A percentile compares a stretch with the other conserved stretches of the same genome.
These are phyloP conservation scores for Picochlorum sp. DNA, from an alignment of 139 green algal genomes.

Conservation along the genomic window DNA sequence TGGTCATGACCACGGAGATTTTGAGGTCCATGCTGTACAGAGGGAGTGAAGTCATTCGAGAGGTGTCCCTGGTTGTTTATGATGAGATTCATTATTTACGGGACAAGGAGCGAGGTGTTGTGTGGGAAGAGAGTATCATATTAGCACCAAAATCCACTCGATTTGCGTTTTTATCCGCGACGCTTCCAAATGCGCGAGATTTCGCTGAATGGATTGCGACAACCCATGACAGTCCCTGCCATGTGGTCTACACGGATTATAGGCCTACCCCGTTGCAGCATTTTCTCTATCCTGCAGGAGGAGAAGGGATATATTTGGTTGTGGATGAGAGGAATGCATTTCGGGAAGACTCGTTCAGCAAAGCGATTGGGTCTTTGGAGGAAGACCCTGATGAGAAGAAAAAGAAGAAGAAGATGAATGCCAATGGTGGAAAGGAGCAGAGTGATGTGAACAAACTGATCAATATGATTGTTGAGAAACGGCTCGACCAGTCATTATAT, in stretches of 20 bases:
- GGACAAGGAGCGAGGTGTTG: constrained; percentile 74
- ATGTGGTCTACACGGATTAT: constrained; percentile 78
- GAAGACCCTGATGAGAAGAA: constrained; percentile 14
- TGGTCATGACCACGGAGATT: constrained; percentile 90
- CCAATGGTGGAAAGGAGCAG: constrained; percentile 9
- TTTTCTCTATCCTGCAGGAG: constrained; percentile 62
- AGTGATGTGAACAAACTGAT: constrained; percentile 48
- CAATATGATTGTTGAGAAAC: constrained; percentile 72
- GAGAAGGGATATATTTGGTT: constrained; percentile 57
- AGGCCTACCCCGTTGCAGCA: constrained; percentile 72
- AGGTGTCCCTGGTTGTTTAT: constrained; percentile 51
- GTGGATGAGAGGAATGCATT: constrained; percentile 54
- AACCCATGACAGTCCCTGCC: constrained; percentile 44
- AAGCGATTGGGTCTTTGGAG: constrained; percentile 41
- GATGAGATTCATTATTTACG: constrained; percentile 63
- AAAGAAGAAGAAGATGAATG: constrained; percentile 18
- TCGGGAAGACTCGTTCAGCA: constrained; percentile 61
- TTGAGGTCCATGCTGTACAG: constrained; percentile 75
- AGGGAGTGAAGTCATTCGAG: constrained; percentile 56
- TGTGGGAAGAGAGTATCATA: constrained; percentile 70
- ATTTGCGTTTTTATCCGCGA: constrained; percentile 76
- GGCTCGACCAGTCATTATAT: constrained; percentile 80
- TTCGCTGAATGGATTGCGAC: constrained; percentile 74
- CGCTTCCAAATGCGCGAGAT: constrained; percentile 70
- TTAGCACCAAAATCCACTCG: constrained; percentile 35